A percentile compares a stretch with the other conserved stretches of the same genome.
Evolutionary conservation across 179 eudicot genomes (phyloP).

Genomic region (Silene noctiflora): DNA sequence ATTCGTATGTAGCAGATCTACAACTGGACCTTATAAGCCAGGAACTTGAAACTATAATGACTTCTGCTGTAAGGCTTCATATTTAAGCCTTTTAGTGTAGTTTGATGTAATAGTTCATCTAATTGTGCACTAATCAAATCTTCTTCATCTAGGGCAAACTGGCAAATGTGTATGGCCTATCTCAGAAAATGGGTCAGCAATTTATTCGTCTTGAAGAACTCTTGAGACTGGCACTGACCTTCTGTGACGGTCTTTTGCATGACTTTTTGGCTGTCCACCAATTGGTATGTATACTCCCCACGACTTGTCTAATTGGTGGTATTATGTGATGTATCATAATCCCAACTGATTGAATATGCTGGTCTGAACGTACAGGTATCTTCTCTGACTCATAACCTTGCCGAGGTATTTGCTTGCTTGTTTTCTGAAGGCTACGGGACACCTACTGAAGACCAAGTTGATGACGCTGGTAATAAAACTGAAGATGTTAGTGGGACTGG

Average conservation of each 20-base stretch:
- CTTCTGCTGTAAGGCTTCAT: conserved; percentile 56
- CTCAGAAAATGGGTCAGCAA: conserved; percentile 34
- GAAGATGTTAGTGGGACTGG: conserved; percentile 87
- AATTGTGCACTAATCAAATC: conserved; percentile 8
- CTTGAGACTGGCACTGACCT: conserved; percentile 48
- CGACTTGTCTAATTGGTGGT: neutral
- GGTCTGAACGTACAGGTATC: conserved; percentile 49
- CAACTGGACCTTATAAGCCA: conserved; percentile 48
- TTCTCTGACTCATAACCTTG: conserved; percentile 56
- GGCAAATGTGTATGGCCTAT: conserved; percentile 32
- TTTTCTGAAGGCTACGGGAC: conserved; percentile 79
- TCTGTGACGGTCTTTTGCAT: conserved; percentile 59
- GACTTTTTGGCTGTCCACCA: conserved; percentile 67
- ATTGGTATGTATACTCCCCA: conserved; percentile 42
- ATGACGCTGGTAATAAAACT: conserved; percentile 43
- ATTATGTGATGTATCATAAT: neutral
- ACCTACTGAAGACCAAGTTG: conserved; percentile 52
- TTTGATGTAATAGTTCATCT: neutral
- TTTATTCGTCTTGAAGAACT: conserved; percentile 43
- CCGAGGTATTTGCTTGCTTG: conserved; percentile 63
- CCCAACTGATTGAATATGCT: conserved; percentile 1
- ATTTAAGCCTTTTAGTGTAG: neutral
- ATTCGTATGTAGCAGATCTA: conserved; percentile 44
- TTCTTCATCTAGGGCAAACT: conserved; percentile 54
- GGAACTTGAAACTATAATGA: conserved; percentile 42